Conservation (phyloP, 164 flowering plant species). For the Kalanchoe fedtschenkoi region DNA sequence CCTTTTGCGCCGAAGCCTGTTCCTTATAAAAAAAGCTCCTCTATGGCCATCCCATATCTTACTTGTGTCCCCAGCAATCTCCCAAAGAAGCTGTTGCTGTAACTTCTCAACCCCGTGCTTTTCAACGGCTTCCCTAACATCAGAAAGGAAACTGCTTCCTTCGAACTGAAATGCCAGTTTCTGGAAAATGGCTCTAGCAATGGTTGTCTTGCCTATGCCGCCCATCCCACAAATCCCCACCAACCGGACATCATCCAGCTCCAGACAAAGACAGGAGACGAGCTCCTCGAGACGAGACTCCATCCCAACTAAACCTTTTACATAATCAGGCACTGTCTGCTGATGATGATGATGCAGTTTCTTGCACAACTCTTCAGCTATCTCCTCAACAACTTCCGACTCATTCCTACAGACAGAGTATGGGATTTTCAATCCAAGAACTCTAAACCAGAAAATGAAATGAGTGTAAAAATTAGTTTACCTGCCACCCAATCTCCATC, state of each 20-base stretch:
- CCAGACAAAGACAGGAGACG: neutral
- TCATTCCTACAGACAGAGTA: neutral
- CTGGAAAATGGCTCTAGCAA: constrained; percentile 12
- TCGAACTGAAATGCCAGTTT: constrained; percentile 3
- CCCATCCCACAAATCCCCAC: constrained; percentile 7
- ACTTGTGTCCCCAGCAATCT: neutral
- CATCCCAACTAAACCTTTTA: neutral
- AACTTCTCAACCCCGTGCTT: neutral
- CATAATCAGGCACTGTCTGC: neutral
- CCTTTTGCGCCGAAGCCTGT: constrained; percentile 5
- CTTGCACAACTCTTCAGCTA: neutral
- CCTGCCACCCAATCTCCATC: constrained; percentile 12
- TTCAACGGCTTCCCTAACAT: constrained; percentile 4
- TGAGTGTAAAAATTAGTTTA: neutral
- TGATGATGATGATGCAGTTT: neutral
- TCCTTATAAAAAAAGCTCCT: neutral
- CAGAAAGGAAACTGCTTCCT: constrained; percentile 4
- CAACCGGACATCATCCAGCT: neutral
- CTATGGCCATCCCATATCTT: neutral
- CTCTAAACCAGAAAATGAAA: neutral
- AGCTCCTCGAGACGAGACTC: constrained; percentile 1
- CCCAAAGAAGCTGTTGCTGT: constrained; percentile 12
- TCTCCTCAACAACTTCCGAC: neutral
- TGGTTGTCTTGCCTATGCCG: constrained; percentile 4
- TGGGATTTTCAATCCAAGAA: neutral